Evolutionary conservation across 164 flowering plant species (phyloP).

Genomic region (Tetrastigma voinierianum): DNA sequence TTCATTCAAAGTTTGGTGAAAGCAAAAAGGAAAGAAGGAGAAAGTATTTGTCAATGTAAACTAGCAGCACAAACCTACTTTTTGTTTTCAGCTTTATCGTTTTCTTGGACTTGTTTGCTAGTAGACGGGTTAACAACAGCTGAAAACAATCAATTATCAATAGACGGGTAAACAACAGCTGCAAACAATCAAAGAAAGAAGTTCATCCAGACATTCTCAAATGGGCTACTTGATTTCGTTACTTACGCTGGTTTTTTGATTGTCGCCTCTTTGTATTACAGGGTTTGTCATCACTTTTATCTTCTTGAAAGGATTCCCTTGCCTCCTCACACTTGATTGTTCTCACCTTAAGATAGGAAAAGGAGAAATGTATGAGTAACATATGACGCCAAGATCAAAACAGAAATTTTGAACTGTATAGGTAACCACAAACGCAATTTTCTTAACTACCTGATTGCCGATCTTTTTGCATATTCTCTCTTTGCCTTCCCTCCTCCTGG

Average conservation of each 20-base stretch:
- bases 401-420: neutral
- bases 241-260: constrained; percentile 20
- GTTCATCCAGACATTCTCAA: too few species aligned
- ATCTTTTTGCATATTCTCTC: neutral
- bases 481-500: constrained; percentile 20
- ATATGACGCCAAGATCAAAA: neutral
- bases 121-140: constrained; percentile 5
- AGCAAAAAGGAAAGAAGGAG: neutral
- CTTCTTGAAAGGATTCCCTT: constrained; percentile 10
- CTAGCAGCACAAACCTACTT: constrained; percentile 16
- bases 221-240: too few species aligned
- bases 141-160: constrained; percentile 7
- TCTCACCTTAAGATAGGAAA: constrained; percentile 10
- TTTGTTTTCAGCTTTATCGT: constrained; percentile 13
- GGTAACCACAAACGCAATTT: neutral
- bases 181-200: too few species aligned
- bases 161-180: too few species aligned
- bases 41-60: neutral
- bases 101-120: constrained; percentile 12
- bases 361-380: constrained; percentile 1
- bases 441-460: constrained; percentile 17
- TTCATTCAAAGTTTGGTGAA: neutral
- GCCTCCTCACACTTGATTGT: constrained; percentile 6
- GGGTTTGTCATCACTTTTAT: constrained; percentile 9
- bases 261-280: constrained; percentile 10